phyloP scores from a whole-genome alignment of 1,139 yeast genomes.

The Ogataea hybrid region DNA sequence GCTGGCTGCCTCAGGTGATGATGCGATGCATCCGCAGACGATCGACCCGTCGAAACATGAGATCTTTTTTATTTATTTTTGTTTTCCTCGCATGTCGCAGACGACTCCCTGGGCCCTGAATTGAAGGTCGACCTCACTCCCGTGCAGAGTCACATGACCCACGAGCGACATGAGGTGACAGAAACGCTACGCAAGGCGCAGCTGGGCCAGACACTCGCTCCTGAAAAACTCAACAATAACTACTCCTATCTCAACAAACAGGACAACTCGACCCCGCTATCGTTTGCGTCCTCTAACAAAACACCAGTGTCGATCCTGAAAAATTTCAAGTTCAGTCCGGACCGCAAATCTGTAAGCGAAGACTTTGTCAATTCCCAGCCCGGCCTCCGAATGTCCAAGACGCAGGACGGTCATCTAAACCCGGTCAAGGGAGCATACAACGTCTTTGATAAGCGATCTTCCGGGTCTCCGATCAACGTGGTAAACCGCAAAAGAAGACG shows the following conservation, averaged over 20 bases:
- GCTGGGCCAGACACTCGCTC: conserved; percentile 25
- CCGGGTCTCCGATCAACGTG: conserved; percentile 21
- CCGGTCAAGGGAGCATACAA: conserved; percentile 45
- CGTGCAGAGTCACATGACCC: conserved; percentile 14
- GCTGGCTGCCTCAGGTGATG: conserved; percentile 1
- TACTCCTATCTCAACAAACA: conserved; percentile 14
- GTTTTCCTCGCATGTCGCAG: conserved; percentile 2
- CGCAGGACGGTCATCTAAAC: conserved; percentile 35
- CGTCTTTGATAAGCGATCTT: conserved; percentile 38
- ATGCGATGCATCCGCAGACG: conserved; percentile 2
- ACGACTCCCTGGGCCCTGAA: conserved; percentile 2
- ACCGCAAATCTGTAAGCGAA: conserved; percentile 16
- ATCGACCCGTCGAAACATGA: conserved; percentile 10
- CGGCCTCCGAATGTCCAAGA: conserved; percentile 35
- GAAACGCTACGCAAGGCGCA: conserved; percentile 26
- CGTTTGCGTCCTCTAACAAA: conserved; percentile 9
- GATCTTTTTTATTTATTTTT: conserved; percentile 2
- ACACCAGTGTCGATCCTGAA: conserved; percentile 18
- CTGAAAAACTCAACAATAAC: conserved; percentile 23
- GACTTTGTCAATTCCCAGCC: conserved; percentile 35
- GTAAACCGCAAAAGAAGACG: conserved; percentile 16
- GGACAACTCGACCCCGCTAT: conserved; percentile 9
- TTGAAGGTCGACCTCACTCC: conserved; percentile 20
- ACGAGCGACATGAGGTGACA: conserved; percentile 18
- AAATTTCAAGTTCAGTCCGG: conserved; percentile 9